Percentiles rank a stretch among this genome's conserved stretches.
phyloP scores from a whole-genome alignment of 75 land plant species.

The Adiantum capillusveneris region DNA sequence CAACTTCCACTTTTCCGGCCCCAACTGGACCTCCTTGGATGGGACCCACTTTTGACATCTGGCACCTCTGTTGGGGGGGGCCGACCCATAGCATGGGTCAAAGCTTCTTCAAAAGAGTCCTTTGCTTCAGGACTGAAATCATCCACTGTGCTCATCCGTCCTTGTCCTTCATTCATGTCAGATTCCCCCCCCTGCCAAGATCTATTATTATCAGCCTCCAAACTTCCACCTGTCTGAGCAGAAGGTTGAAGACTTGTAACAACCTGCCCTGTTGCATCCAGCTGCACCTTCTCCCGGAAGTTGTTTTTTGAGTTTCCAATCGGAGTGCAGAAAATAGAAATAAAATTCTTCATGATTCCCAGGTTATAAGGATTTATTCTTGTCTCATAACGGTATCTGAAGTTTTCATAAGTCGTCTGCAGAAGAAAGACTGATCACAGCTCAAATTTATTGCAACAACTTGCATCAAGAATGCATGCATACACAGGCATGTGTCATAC shows the following conservation, averaged over 20 bases:
- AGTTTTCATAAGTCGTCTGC: conserved; percentile 98
- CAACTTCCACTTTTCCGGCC: conserved; percentile 94
- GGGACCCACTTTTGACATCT: conserved; percentile 29
- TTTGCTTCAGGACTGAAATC: conserved; percentile 42
- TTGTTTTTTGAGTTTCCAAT: conserved; percentile 70
- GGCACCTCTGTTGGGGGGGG: conserved; percentile 25
- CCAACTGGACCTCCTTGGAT: conserved; percentile 90
- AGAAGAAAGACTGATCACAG: neutral
- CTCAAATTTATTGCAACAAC: too few species aligned
- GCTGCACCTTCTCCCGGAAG: conserved; percentile 61
- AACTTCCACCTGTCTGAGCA: conserved; percentile 69
- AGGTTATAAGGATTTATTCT: conserved; percentile 79
- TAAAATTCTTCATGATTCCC: conserved; percentile 72
- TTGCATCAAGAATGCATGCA: neutral
- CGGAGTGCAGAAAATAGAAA: conserved; percentile 66
- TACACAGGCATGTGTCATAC: too few species aligned
- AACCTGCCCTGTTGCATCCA: conserved; percentile 26
- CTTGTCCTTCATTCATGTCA: conserved; percentile 15
- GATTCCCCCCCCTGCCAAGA: conserved; percentile 44
- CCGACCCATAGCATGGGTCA: conserved; percentile 38
- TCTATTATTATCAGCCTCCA: conserved; percentile 48
- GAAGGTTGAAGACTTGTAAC: conserved; percentile 12
- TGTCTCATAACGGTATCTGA: conserved; percentile 88
- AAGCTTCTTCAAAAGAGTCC: conserved; percentile 41
- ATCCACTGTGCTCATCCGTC: conserved; percentile 25